These are phyloP conservation scores for Eremothecium sinecaudum DNA, from an alignment of 1,139 yeast species.

Conservation along the genomic window DNA sequence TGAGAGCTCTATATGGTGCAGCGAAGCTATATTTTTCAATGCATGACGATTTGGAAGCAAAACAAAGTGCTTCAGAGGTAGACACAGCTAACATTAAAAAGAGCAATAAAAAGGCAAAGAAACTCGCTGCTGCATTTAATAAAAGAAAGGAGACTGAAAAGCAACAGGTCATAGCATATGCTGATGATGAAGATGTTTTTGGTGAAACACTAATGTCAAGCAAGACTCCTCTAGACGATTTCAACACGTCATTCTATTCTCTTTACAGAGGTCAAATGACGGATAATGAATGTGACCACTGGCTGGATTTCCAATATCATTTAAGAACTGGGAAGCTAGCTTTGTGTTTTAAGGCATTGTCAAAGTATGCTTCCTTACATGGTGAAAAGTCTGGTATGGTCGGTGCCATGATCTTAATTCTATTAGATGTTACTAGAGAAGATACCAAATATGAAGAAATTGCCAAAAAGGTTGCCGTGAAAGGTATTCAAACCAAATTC, in stretches of 20 bases:
- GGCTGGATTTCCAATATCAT: constrained; percentile 38
- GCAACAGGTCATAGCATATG: constrained; percentile 30
- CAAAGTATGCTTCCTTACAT: constrained; percentile 25
- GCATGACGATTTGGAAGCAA: constrained; percentile 18
- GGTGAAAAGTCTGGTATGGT: constrained; percentile 15
- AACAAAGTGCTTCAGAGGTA: constrained; percentile 26
- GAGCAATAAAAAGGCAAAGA: constrained; percentile 34
- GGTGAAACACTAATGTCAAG: constrained; percentile 34
- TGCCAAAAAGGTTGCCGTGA: constrained; percentile 32
- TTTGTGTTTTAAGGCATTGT: constrained; percentile 37
- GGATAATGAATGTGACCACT: constrained; percentile 28
- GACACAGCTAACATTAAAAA: constrained; percentile 9
- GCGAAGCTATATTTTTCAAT: constrained; percentile 48
- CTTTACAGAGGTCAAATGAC: constrained; percentile 30
- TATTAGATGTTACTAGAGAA: constrained; percentile 20
- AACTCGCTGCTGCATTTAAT: constrained; percentile 32
- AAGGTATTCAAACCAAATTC: constrained; percentile 30
- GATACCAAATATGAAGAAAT: constrained; percentile 22
- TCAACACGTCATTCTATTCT: constrained; percentile 33
- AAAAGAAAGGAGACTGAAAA: constrained; percentile 35
- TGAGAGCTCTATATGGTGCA: constrained; percentile 62
- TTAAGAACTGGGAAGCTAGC: constrained; percentile 39
- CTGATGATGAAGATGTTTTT: constrained; percentile 37
- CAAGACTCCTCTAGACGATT: constrained; percentile 35
- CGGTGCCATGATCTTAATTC: constrained; percentile 23